Evolutionary conservation across 352 stramenopile genomes (phyloP), one percentile per base, ranked within the genome.

Genomic region (Globisporangium carolinianum): DNA sequence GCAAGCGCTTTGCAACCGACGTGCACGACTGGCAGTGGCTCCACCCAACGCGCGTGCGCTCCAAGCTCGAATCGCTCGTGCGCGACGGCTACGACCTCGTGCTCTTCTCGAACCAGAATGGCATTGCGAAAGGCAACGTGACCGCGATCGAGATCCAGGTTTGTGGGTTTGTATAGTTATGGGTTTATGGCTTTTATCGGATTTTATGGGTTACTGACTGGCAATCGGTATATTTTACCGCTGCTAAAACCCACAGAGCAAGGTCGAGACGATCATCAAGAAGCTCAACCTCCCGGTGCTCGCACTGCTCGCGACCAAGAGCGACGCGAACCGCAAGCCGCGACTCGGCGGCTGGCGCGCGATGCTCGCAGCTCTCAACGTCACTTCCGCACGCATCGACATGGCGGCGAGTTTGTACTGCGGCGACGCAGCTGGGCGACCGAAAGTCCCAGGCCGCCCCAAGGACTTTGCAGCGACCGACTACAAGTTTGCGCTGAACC

Each of bases 401-500:
- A 78, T 68, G 55, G n/a, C 61, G 15, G 53, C 49, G 8, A 92
- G 81, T 42, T 89, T 95, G 37, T 95, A 93, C 62, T 93, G 83
- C 49, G 85, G 85, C 39, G 85, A 95, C 60, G 85, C 85, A 14
- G 85, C 85, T 17, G 85, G 85, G 3, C 74, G 85, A 6, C 85
- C 85, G 39, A 92, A 88, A 65, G 72, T 75, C 15, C 56, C 71
- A 10, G 83, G 81, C 2, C 71, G 83, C 7, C 63, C 71, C 37
- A 95, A 95, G 59, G 85, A 95, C 61, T 95, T 95, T 62, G 81
- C 85, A 7, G 75, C 78, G 14, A 86, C 81, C 4, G 89, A 97
- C 58, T 91, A 95, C 67, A 92, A 94, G 63, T 94, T 96, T 53
- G 88, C 89, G 12, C 62, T 95, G 6, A 97, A 97, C 66, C 60